These are phyloP conservation scores for Meyerozyma smithsonii DNA, from an alignment of 1,139 yeast genomes.

Conservation along the genomic window DNA sequence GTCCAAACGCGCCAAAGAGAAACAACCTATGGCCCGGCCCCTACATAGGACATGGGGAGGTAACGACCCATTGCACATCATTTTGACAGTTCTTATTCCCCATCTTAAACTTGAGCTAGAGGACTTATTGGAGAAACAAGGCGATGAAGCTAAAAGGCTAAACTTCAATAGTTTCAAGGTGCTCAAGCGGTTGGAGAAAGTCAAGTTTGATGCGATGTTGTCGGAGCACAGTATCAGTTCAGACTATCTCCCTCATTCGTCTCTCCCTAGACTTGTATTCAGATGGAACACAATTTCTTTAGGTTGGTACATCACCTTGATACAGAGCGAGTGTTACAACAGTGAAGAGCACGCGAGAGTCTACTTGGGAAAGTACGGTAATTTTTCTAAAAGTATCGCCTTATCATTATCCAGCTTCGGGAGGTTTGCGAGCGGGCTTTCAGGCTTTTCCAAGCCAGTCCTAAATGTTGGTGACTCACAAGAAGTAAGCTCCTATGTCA, in stretches of 20 bases:
- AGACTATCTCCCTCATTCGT: conserved; percentile 32
- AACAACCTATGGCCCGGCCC: conserved; percentile 47
- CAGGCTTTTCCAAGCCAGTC: conserved; percentile 18
- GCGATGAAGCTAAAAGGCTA: conserved; percentile 15
- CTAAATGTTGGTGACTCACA: conserved; percentile 8
- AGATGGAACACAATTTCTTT: conserved; percentile 60
- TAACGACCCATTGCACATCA: conserved; percentile 40
- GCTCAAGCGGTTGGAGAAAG: conserved; percentile 36
- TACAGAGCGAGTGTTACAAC: conserved; percentile 64
- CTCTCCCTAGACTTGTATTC: conserved; percentile 49
- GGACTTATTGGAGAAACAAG: conserved; percentile 24
- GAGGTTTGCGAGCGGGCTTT: conserved; percentile 42
- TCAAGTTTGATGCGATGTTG: conserved; percentile 22
- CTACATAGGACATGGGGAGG: conserved; percentile 61
- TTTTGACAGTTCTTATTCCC: conserved; percentile 43
- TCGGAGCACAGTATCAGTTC: conserved; percentile 22
- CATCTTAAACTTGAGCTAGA: conserved; percentile 29
- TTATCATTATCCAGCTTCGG: conserved; percentile 42
- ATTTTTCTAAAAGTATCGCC: conserved; percentile 32
- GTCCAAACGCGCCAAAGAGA: conserved; percentile 57
- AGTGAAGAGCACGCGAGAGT: conserved; percentile 26
- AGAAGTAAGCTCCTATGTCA: conserved; percentile 17
- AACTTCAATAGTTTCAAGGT: conserved; percentile 28
- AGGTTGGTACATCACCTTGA: conserved; percentile 71
- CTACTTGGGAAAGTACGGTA: conserved; percentile 22